These are phyloP conservation scores for Niebla homalea DNA, from an alignment of 495 filamentous ascomycete genomes.

Conservation along the genomic window DNA sequence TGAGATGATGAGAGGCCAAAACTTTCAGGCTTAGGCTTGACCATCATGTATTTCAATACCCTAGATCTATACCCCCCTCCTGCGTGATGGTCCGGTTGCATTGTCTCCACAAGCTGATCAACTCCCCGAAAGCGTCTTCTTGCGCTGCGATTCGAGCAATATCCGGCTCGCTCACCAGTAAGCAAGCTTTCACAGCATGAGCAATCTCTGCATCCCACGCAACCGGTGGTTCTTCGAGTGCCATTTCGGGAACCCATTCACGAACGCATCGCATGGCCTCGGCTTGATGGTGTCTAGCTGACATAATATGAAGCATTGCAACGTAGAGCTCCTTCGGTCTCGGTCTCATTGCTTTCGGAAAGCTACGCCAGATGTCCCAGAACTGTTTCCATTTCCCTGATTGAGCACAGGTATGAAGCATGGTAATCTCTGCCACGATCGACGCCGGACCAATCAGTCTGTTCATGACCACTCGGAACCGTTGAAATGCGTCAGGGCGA, in stretches of 20 bases:
- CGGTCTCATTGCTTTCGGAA: constrained; percentile 32
- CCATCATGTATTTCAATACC: background rate
- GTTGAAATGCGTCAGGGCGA: background rate
- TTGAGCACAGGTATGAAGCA: constrained; percentile 13
- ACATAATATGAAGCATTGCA: constrained; percentile 39
- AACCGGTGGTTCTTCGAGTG: constrained; percentile 41
- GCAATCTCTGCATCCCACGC: constrained; percentile 28
- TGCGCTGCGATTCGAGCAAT: constrained; percentile 22
- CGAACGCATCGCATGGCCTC: constrained; percentile 37
- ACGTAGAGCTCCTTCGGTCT: constrained; percentile 45
- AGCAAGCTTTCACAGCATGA: constrained; percentile 33
- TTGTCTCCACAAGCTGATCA: constrained; percentile 21
- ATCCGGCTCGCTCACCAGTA: constrained; percentile 37
- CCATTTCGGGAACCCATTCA: constrained; percentile 43
- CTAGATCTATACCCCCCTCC: background rate
- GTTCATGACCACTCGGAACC: background rate
- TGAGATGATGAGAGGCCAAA: background rate
- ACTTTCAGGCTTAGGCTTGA: background rate
- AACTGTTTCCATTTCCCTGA: constrained; percentile 39
- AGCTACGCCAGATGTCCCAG: constrained; percentile 47
- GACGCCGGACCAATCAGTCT: background rate
- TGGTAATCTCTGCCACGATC: constrained; percentile 3
- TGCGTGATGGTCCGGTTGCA: constrained; percentile 28
- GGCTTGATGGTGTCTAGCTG: constrained; percentile 30
- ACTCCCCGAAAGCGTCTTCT: constrained; percentile 11